Evolutionary conservation across 768 basidiomycete genomes (phyloP), one percentile per base, ranked within the genome.

Genomic region (Rhizopogon rudus): DNA sequence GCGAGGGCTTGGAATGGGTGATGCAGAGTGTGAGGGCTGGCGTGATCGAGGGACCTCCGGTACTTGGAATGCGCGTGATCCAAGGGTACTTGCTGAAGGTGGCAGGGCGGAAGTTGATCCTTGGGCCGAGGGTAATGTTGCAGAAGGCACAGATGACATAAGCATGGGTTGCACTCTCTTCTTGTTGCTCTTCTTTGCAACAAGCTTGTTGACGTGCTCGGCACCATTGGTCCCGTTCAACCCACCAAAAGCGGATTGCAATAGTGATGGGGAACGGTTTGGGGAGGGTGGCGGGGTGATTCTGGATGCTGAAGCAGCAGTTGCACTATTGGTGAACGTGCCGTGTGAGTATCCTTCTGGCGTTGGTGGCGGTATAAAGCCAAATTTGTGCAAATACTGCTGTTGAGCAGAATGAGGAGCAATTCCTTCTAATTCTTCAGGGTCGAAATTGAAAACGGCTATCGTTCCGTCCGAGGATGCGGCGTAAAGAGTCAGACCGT

Each of bases 391-490:
- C 14, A 93, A 75, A 67, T 93, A 93, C 61, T 88, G 81, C 62
- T 83, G 82, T 67, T 92, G 91, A 10, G 86, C 85, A 9, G 77
- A 75, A 62, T 81, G 79, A 3, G 87, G 82, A 2, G 89, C 86
- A 39, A 93, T 87, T 35, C 91, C 91, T 65, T 91, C 89, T 2
- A 91, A 73, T 69, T 93, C 92, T 33, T 84, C 81, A 2, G 82
- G 66, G 41, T 89, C 86, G 63, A 98, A 98, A 60, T 81, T 78
- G 71, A 97, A 91, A 2, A 87, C 92, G 1, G 86, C 92, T 53
- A 98, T 84, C 0, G 94, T 94, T 2, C 97, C 97, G 66, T 99
- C 97, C 0, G 93, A 96, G 1, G 95, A 97, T 57, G 91, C 93
- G 0, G 93, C 94, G 62, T 96, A 98, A 0, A 99, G 79, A 2